Conservation (phyloP, 2,329 filamentous ascomycete genomes). For the Truncatella angustata region DNA sequence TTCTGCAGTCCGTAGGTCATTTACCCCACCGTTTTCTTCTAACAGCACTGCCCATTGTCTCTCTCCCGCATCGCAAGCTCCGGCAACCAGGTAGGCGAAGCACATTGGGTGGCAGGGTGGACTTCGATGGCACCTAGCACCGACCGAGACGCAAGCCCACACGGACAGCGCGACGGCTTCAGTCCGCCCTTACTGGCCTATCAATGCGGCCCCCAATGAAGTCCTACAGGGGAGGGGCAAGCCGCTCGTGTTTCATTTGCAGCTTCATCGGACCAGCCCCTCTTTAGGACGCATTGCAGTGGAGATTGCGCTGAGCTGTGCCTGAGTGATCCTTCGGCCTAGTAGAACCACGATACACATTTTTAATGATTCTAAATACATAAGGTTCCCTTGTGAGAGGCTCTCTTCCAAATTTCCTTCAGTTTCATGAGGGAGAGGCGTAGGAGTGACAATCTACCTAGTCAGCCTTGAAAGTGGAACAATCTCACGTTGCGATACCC, state of each 20-base stretch:
- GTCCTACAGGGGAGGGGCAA: not conserved
- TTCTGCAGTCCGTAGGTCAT: too few relatives aligned
- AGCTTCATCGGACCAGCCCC: constrained; percentile 5
- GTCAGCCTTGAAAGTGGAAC: constrained; percentile 2
- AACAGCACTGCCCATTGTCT: not conserved
- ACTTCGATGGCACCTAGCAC: not conserved
- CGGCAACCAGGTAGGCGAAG: not conserved
- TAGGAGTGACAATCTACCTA: not conserved
- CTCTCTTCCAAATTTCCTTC: not conserved
- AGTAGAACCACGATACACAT: not conserved
- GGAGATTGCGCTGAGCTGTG: not conserved
- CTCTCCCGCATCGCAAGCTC: not conserved
- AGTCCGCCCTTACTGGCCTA: not conserved
- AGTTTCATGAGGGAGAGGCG: too few relatives aligned
- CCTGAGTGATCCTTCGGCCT: not conserved
- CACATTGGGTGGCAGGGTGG: not conserved
- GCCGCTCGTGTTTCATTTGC: constrained; percentile 8
- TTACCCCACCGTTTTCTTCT: too few relatives aligned
- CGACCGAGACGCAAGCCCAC: not conserved
- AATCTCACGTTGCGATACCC: not conserved
- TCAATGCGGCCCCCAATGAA: not conserved
- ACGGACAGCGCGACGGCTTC: not conserved
- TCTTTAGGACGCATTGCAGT: constrained; percentile 1
- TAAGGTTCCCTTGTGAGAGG: not conserved
- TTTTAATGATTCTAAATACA: not conserved